Conservation (phyloP, 495 filamentous ascomycete species). For the Penicillium macrosclerotiorum region DNA sequence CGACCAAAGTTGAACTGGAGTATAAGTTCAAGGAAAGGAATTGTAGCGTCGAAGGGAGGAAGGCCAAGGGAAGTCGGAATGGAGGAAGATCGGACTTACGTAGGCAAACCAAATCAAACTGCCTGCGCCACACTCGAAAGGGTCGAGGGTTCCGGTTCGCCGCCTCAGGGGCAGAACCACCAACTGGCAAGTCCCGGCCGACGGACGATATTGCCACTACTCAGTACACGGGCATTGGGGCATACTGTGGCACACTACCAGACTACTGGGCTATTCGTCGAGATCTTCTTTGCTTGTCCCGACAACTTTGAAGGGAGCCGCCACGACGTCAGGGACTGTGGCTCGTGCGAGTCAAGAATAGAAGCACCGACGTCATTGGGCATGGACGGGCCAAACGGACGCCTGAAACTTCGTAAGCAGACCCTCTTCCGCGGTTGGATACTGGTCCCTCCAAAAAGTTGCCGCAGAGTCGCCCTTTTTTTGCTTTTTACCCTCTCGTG, state of each 20-base stretch:
- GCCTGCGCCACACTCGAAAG: conserved; percentile 23
- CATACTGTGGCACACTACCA: neutral
- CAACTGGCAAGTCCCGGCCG: neutral
- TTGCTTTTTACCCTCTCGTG: no score
- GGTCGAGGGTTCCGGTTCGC: conserved; percentile 3
- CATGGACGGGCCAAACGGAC: conserved; percentile 8
- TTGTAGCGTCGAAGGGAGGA: conserved; percentile 7
- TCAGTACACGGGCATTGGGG: no score
- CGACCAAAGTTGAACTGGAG: conserved; percentile 13
- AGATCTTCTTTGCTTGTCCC: neutral
- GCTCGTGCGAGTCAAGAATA: conserved; percentile 26
- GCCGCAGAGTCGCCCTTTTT: no score
- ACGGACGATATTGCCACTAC: no score
- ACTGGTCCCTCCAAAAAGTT: no score
- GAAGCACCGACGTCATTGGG: conserved; percentile 32
- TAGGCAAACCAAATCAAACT: conserved; percentile 27
- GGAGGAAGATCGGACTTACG: conserved; percentile 23
- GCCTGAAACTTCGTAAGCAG: conserved; percentile 7
- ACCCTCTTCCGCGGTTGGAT: no score
- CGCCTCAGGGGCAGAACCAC: conserved; percentile 24
- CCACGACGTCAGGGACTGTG: conserved; percentile 18
- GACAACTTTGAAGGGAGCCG: conserved; percentile 1
- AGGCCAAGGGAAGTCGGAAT: conserved; percentile 15
- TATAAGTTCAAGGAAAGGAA: neutral
- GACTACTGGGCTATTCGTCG: neutral